Evolutionary conservation across 495 filamentous ascomycete genomes (phyloP).

Genomic region (Penicillium tannophilum): DNA sequence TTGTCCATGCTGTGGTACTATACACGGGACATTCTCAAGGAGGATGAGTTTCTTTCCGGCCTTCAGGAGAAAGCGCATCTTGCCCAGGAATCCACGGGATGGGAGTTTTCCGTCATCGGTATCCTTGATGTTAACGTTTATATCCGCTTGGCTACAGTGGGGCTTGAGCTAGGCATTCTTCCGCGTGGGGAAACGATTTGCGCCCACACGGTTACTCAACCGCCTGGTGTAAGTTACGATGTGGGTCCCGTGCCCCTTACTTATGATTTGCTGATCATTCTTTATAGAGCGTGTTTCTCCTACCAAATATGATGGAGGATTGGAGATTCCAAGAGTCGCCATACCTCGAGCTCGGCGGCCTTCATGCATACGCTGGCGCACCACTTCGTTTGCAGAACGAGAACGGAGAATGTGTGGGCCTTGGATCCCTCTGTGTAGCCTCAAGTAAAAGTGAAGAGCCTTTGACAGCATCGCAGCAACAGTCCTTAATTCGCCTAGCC

Average conservation of each 20-base stretch:
- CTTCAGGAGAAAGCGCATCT: conserved; percentile 21
- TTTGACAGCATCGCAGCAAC: conserved; percentile 17
- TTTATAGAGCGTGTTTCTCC: conserved; percentile 15
- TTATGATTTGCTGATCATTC: conserved; percentile 2
- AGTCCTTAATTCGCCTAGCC: conserved; percentile 18
- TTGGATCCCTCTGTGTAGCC: conserved; percentile 23
- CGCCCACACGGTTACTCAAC: conserved; percentile 22
- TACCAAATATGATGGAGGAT: conserved; percentile 21
- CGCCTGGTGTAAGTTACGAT: conserved; percentile 22
- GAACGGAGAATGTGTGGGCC: conserved; percentile 14
- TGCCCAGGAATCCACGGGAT: conserved; percentile 19
- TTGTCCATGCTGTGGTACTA: conserved; percentile 24
- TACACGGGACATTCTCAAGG: conserved; percentile 15
- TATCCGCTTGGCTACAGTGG: conserved; percentile 20
- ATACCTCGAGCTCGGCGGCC: conserved; percentile 17
- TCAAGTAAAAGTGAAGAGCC: conserved; percentile 16
- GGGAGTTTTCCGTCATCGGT: conserved; percentile 21
- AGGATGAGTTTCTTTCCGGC: conserved; percentile 14
- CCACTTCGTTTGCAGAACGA: conserved; percentile 20
- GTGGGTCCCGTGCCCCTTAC: background rate
- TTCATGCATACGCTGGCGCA: conserved; percentile 19
- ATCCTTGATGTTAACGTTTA: conserved; percentile 21
- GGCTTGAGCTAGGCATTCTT: conserved; percentile 18
- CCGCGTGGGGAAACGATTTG: conserved; percentile 22
- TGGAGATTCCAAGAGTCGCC: conserved; percentile 20